phyloP scores from a whole-genome alignment of 257 asterid species.

The Nicotiana benthamiana region DNA sequence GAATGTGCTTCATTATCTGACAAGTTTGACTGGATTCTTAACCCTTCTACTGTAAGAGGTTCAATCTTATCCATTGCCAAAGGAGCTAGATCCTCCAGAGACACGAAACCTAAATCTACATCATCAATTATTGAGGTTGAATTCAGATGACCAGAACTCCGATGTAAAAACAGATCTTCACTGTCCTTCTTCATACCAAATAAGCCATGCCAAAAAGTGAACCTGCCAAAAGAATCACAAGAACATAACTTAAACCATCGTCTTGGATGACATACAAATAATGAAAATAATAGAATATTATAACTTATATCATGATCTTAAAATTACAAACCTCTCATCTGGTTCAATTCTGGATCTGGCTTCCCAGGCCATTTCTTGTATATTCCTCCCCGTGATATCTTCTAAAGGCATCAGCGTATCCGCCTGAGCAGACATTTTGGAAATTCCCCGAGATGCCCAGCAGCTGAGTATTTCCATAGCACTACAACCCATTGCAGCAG shows the following conservation, averaged over 20 bases:
- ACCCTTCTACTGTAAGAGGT: conserved; percentile 64
- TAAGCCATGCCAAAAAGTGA: conserved; percentile 15
- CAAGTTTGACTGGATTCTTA: conserved; percentile 67
- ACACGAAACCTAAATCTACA: conserved; percentile 34
- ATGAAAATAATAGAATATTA: neutral
- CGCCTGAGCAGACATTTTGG: conserved; percentile 46
- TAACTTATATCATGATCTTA: neutral
- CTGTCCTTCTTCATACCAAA: neutral
- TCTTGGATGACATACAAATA: conserved; percentile 12
- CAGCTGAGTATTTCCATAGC: conserved; percentile 43
- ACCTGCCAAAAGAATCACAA: conserved; percentile 22
- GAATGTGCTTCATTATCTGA: conserved; percentile 55
- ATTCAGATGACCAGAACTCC: conserved; percentile 12
- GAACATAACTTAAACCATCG: neutral
- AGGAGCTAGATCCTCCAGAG: conserved; percentile 56
- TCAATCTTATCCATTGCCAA: conserved; percentile 42
- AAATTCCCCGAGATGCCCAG: conserved; percentile 71
- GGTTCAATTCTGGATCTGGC: conserved; percentile 23
- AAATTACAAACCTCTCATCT: conserved; percentile 42
- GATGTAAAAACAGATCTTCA: conserved; percentile 11
- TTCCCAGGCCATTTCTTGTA: conserved; percentile 46
- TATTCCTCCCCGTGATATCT: conserved; percentile 65
- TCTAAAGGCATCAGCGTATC: conserved; percentile 64
- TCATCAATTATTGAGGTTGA: conserved; percentile 24
- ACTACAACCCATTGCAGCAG: conserved; percentile 50